Conservation (phyloP, 352 stramenopile genomes). For the Pythium grandisporangium region DNA sequence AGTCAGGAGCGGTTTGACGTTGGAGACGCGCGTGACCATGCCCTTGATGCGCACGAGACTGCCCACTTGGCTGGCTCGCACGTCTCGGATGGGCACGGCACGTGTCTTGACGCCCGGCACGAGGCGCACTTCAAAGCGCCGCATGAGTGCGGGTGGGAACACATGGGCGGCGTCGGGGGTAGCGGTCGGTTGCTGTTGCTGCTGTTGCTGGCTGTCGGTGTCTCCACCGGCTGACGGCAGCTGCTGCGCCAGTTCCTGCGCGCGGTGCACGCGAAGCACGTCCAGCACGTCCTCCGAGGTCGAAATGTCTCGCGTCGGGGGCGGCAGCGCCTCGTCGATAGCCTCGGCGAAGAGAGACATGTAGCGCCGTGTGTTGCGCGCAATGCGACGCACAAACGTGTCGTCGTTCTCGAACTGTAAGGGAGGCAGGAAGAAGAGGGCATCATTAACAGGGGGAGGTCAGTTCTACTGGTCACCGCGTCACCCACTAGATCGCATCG, state of each 20-base stretch:
- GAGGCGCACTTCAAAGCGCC: constrained; percentile 80
- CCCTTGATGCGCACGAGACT: constrained; percentile 94
- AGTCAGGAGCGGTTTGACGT: constrained; percentile 95
- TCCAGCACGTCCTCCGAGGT: constrained; percentile 81
- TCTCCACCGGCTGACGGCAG: too few relatives aligned
- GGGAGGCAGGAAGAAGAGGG: background rate
- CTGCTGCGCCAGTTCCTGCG: constrained; percentile 57
- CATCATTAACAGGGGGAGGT: background rate
- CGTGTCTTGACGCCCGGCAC: constrained; percentile 81
- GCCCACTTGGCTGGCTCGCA: constrained; percentile 93
- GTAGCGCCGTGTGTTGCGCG: constrained; percentile 83
- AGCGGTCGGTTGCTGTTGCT: constrained; percentile 24
- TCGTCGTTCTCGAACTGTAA: constrained; percentile 72
- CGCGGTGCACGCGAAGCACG: constrained; percentile 66
- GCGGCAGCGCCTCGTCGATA: constrained; percentile 80
- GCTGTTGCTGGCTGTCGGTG: too few relatives aligned
- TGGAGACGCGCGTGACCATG: constrained; percentile 98
- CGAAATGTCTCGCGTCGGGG: constrained; percentile 72
- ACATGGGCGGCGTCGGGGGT: constrained; percentile 39
- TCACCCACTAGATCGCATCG: too few relatives aligned
- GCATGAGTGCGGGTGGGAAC: constrained; percentile 90
- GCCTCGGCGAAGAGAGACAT: constrained; percentile 83
- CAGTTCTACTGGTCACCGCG: too few relatives aligned
- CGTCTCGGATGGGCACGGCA: constrained; percentile 89
- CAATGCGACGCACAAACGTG: constrained; percentile 76